Base-by-base conservation (phyloP, 2,329 filamentous ascomycete species). In the Leptographium lundbergii region DNA sequence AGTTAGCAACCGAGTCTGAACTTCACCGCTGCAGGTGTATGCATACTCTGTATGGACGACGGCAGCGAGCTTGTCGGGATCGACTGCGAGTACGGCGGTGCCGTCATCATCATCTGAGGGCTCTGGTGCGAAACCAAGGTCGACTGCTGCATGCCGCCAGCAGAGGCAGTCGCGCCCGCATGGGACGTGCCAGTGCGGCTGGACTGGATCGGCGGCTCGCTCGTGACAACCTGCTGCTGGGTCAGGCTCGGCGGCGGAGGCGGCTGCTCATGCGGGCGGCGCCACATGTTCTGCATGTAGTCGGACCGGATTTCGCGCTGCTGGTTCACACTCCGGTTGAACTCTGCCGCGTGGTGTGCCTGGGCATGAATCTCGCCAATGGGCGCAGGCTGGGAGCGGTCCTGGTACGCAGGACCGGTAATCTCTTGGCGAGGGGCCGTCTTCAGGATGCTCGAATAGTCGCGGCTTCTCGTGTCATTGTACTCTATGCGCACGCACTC, bases 371-470 rank as follows among this genome's bases (percentile, higher is more conserved):
- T 84, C 66, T 97, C 92, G 54, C 82, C 78, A 32, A 89, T 79
- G 34, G 86, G 82, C 63, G 86, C 88, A 13, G 89, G 79, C 69
- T 91, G 85, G 10, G 86, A 89, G 65, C 90, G 81, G 69, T 97
- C 94, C 71, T 92, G 87, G 73, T 96, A 99, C 11, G 91, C 79
- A 45, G 88, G 85, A 27, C 91, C 94, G 17, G 88, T 84, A 62
- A 96, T 84, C 69, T 97, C 94, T 73, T 96, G 94, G 64, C 92
- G 84, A 25, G 91, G 88, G 57, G 90, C 87, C 62, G 88, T 85
- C 68, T 82, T 82, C 61, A 82, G 74, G 63, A 96, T 88, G 67
- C 83, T 86, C 66, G 86, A 88, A 69, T 92, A 95, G 70, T 95
- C 90, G 68, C 87, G 84, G 62, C 87, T 79, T 66, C 89, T 82